Base-by-base conservation (phyloP, 371 early-diverging fungal species). In the Gilbertella persicaria region DNA sequence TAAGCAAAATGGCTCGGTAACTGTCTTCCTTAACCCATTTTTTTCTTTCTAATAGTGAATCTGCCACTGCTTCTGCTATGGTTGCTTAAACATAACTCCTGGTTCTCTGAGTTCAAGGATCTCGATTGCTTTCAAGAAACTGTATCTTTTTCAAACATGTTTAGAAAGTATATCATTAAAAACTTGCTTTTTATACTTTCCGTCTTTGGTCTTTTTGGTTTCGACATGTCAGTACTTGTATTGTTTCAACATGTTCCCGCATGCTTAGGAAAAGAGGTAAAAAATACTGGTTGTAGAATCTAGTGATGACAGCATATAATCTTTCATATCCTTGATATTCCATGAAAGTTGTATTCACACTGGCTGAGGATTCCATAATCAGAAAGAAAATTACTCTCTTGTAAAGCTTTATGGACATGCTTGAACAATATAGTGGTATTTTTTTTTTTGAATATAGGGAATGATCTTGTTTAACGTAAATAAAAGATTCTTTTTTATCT, bases 41-140 rank as follows among this genome's bases (percentile, higher is more conserved):
- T 58, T 70, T 70, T 53, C 47, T 58, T 56, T 50, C 50, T 56
- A 52, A 64, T 73, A 68, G 69, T 66, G 75, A 75, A 60, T 75
- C 71, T 58, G 59, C 71, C 63, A 75, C 75, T 69, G 75, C 75
- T 41, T 75, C 75, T 57, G 63, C 75, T 49, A 60, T 75, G 69
- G 75, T 75, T 42, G 75, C 71, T 41, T 75, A 75, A 71, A 52
- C 52, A 7, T 14, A 23, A 37, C 38, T 21, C 35, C 30, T 14
- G 35, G 41, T 8, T 51, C 35, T 21, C 26, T 49, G 41, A 4
- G 17, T 10, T 26, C 28, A 39, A 49, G 49, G 48, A 13, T 37
- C 44, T 49, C 35, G 39, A 26, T 46, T 10, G 29, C 50, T 50
- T 38, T 50, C 50, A 50, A 52, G 43, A 28, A 20, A 10, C 29